Base-by-base conservation (phyloP, 768 basidiomycete genomes). In the Rhodotorula kratochvilovae region DNA sequence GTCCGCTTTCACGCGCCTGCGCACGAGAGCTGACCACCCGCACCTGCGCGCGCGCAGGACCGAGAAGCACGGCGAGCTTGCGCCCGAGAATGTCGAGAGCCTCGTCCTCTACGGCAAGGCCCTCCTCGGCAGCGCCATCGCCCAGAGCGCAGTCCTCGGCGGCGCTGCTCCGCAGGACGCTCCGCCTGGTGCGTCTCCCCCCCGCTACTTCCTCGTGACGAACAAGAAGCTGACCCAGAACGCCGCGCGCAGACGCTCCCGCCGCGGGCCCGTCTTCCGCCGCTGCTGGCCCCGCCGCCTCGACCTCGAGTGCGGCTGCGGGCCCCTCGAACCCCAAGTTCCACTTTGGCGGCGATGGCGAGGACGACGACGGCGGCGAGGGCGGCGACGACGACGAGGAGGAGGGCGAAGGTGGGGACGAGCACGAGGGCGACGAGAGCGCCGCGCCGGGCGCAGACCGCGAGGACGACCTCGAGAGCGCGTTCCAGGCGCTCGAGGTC, bases 401-500 rank as follows among this genome's bases (percentile, higher is more conserved):
- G 29, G 31, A 39, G 80, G 82, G 53, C 81, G 87, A 82, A 0
- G 86, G 83, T 0, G 87, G 83, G 6, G 87, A 85, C 12, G 86
- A 82, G 2, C 87, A 84, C 16, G 90, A 82, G 4, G 89, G 86
- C 7, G 89, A 88, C 21, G 48, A 50, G 23, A 25, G 89, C 76
- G 75, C 58, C 17, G 67, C 70, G 19, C 35, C 65, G 35, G 56
- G 77, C 53, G 78, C 70, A 0, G 80, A 79, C 51, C 91, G 91
- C 0, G 95, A 96, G 77, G 96, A 99, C 76, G 96, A 98, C 77
- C 96, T 96, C 80, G 96, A 95, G 75, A 92, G 91, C 35, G 92
- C 96, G 21, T 99, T 95, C 93, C 91, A 96, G 78, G 89, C 95
- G 5, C 84, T 99, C n/a, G 96, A 99, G 76, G 87, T 95, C 66